A percentile compares a stretch with the other conserved stretches of the same genome.
These are phyloP conservation scores for Rhodotorula toruloides DNA, from an alignment of 768 basidiomycete species.

Conservation along the genomic window DNA sequence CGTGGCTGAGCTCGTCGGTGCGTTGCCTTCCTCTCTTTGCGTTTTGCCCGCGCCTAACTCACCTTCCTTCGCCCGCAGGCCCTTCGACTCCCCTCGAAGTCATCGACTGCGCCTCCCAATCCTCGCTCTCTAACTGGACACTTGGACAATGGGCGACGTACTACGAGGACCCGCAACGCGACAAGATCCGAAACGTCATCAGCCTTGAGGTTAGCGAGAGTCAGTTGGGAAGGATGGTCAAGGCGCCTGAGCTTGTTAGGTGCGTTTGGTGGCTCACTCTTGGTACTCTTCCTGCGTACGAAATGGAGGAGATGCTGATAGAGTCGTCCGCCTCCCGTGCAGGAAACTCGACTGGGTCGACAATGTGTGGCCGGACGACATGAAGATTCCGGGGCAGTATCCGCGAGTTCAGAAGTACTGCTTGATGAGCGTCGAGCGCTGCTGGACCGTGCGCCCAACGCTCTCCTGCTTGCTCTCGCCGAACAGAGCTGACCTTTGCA, in stretches of 20 bases:
- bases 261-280: slow-evolving; percentile 11
- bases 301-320: not conserved
- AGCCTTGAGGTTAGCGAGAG: slow-evolving; percentile 89
- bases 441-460: slow-evolving; percentile 72
- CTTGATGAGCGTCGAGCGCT: slow-evolving; percentile 86
- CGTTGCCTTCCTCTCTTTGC: not conserved
- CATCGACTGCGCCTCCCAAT: slow-evolving; percentile 88
- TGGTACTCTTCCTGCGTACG: not conserved
- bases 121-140: slow-evolving; percentile 79
- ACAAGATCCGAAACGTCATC: slow-evolving; percentile 91
- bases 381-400: slow-evolving; percentile 65
- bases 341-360: slow-evolving; percentile 96
- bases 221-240: slow-evolving; percentile 66
- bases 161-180: slow-evolving; percentile 66
- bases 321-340: slow-evolving; percentile 46
- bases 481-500: slow-evolving; percentile 2
- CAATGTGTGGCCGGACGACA: slow-evolving; percentile 80
- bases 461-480: not conserved
- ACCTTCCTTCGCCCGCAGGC: slow-evolving; percentile 2
- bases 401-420: slow-evolving; percentile 96
- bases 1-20: slow-evolving; percentile 71
- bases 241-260: slow-evolving; percentile 65
- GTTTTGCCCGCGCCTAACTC: not conserved
- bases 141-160: slow-evolving; percentile 87
- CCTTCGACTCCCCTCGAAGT: slow-evolving; percentile 77